Evolutionary conservation across 192 early-diverging fungal genomes (phyloP), one percentile per base, ranked within the genome.

Genomic region (Geranomyces variabilis): DNA sequence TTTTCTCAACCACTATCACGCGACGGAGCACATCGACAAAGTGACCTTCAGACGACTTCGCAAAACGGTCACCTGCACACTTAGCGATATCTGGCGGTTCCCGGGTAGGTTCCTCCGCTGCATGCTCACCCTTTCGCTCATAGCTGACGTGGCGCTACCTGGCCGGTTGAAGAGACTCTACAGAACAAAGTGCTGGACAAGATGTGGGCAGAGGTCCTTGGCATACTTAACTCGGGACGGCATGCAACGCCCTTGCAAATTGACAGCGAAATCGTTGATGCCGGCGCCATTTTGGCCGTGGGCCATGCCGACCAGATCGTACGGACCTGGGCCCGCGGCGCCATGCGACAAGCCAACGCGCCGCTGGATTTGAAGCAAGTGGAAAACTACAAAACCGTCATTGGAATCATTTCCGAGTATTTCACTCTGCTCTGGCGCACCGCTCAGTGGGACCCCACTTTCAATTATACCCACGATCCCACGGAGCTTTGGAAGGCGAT

Each of bases 71-170:
- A 56, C 45, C 33, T 47, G 47, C 30, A 26, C 60, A 8, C 46
- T 74, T 22, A 26, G 41, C 22, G 72, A 74, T n/a, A 67, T 74
- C n/a, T 67, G 67, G 26, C 21, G 45, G 12, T 67, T 57, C 58
- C 72, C 72, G 41, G 72, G 66, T 67, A 21, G 9, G 34, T 4
- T 7, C 3, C 17, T 1, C 24, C 8, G 5, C 21, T 43, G 63
- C 36, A 10, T 41, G 36, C 36, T 26, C 51, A 24, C 22, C 24
- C 13, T 22, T 55, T 28, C 17, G 47, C 29, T 28, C 26, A 3
- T 6, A 15, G 24, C 49, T 53, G 29, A 13, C 17, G 2, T 24
- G 17, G 14, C 46, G 5, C 10, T 21, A 19, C 31, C 15, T 48
- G 14, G n/a, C n/a, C 36, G 14, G 22, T 47, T n/a, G 17, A n/a